Evolutionary conservation across 192 early-diverging fungal species (phyloP).

Genomic region (Backusella macrospora): DNA sequence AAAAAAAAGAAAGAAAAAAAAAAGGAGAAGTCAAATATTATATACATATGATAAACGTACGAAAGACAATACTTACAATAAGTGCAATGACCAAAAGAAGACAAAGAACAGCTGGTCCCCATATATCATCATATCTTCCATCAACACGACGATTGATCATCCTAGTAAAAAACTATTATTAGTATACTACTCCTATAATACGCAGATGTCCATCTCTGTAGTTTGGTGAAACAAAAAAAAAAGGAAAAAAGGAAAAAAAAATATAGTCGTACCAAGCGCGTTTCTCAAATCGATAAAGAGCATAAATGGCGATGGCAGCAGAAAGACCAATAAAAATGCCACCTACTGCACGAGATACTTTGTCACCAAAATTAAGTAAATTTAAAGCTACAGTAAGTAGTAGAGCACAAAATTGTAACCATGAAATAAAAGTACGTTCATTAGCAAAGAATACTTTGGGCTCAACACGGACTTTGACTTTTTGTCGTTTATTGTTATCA

Average conservation of each 20-base stretch:
- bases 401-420: slow-evolving; percentile 79
- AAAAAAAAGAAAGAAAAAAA: slow-evolving; percentile 9
- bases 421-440: slow-evolving; percentile 85
- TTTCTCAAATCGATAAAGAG: slow-evolving; percentile 40
- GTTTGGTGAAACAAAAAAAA: too few species aligned
- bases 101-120: slow-evolving; percentile 74
- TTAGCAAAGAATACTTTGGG: slow-evolving; percentile 91
- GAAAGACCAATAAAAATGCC: slow-evolving; percentile 43
- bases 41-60: slow-evolving; percentile 3
- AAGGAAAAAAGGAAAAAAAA: neutral
- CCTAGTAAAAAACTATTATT: slow-evolving; percentile 19
- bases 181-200: neutral
- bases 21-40: neutral
- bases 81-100: slow-evolving; percentile 66
- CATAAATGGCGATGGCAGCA: slow-evolving; percentile 36
- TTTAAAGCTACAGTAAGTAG: slow-evolving; percentile 69
- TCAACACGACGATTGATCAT: slow-evolving; percentile 39
- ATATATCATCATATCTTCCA: slow-evolving; percentile 79
- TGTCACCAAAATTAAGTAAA: slow-evolving; percentile 77
- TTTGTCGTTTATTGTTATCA: slow-evolving; percentile 28
- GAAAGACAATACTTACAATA: slow-evolving; percentile 28
- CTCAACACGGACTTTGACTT: slow-evolving; percentile 68
- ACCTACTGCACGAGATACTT: slow-evolving; percentile 55
- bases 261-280: slow-evolving; percentile 32
- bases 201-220: too few species aligned